Evolutionary conservation across 257 asterid genomes (phyloP).

Genomic region (Plantago major): DNA sequence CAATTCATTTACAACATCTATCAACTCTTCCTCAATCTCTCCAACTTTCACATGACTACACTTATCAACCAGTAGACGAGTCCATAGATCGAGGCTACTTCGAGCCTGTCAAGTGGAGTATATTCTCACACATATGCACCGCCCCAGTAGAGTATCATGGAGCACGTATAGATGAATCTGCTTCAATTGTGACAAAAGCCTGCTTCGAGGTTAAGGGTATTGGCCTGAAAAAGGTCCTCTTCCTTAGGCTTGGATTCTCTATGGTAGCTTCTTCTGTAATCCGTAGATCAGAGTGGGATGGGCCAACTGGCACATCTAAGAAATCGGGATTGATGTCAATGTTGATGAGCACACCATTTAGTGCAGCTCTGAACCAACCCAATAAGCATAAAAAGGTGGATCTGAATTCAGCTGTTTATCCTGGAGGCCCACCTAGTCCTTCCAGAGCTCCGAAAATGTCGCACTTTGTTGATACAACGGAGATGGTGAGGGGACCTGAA

Average conservation of each 20-base stretch:
- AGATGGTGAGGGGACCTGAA: conserved; percentile 89
- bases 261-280: conserved; percentile 64
- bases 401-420: conserved; percentile 81
- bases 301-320: conserved; percentile 49
- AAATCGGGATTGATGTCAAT: conserved; percentile 78
- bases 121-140: conserved; percentile 89
- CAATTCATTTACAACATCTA: conserved; percentile 91
- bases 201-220: conserved; percentile 81
- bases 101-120: conserved; percentile 94
- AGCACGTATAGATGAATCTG: conserved; percentile 61
- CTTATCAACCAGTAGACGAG: conserved; percentile 58
- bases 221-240: conserved; percentile 83
- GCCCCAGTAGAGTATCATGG: conserved; percentile 85
- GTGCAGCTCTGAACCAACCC: conserved; percentile 47
- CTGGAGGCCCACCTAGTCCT: conserved; percentile 84
- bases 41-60: conserved; percentile 55
- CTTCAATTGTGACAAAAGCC: conserved; percentile 80
- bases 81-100: conserved; percentile 56
- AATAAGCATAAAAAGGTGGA: conserved; percentile 56
- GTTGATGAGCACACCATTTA: conserved; percentile 71
- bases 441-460: conserved; percentile 78
- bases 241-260: conserved; percentile 85
- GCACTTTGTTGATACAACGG: conserved; percentile 71
- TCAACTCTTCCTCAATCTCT: conserved; percentile 61
- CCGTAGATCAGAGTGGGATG: conserved; percentile 94